Evolutionary conservation across 192 early-diverging fungal species (phyloP).

Genomic region (Chytriomyces sp.): DNA sequence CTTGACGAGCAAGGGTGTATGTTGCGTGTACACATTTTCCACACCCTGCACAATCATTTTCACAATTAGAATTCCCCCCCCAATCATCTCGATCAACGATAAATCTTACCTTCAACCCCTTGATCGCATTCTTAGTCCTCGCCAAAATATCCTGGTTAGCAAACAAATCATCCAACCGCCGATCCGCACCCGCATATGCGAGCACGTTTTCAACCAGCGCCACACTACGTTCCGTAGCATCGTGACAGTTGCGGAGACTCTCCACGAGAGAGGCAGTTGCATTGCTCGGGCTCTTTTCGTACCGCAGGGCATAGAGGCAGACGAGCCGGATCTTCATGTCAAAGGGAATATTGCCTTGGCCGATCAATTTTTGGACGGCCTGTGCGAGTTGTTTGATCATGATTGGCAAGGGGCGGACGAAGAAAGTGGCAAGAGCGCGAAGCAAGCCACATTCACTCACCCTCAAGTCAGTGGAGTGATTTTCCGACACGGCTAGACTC

Average conservation of each 20-base stretch:
- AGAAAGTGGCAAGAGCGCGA: not conserved
- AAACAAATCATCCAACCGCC: conserved; percentile 88
- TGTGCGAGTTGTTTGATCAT: conserved; percentile 21
- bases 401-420: not conserved
- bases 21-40: conserved; percentile 98
- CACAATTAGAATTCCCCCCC: not conserved
- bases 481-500: conserved; percentile 85
- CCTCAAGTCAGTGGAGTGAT: conserved; percentile 84
- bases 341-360: conserved; percentile 65
- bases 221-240: conserved; percentile 74
- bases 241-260: conserved; percentile 62
- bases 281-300: conserved; percentile 82
- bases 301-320: conserved; percentile 86
- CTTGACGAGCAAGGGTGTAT: conserved; percentile 80
- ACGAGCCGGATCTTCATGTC: conserved; percentile 80
- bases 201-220: conserved; percentile 73
- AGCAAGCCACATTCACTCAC: no score
- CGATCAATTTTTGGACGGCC: conserved; percentile 72
- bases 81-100: not conserved
- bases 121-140: conserved; percentile 84
- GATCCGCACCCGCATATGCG: conserved; percentile 73
- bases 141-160: conserved; percentile 85
- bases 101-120: conserved; percentile 77
- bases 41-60: conserved; percentile 65
- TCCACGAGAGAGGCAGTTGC: conserved; percentile 72